Conservation (phyloP, 768 basidiomycete genomes). For the Pisolithus marmoratus region DNA sequence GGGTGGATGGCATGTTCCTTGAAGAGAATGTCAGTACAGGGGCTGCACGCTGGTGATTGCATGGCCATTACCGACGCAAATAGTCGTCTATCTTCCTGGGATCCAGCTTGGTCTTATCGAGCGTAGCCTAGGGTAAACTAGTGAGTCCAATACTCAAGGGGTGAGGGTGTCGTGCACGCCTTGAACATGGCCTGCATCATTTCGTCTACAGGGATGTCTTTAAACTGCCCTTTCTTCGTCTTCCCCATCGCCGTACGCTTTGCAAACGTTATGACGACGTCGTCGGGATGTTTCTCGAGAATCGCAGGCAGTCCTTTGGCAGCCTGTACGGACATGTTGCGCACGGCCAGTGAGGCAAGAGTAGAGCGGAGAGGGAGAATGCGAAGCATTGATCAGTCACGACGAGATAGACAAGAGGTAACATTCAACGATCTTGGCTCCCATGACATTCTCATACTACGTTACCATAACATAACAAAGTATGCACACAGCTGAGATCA, state of each 20-base stretch:
- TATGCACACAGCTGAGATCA: too few species aligned
- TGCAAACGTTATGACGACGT: slow-evolving; percentile 88
- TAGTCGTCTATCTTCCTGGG: slow-evolving; percentile 73
- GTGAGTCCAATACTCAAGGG: neutral
- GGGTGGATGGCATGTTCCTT: slow-evolving; percentile 80
- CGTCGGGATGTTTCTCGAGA: slow-evolving; percentile 67
- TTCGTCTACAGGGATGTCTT: slow-evolving; percentile 84
- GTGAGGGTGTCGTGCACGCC: slow-evolving; percentile 32
- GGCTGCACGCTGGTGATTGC: neutral
- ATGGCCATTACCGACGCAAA: slow-evolving; percentile 63
- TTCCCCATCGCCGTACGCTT: slow-evolving; percentile 85
- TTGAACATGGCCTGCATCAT: slow-evolving; percentile 78
- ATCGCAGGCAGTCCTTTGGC: slow-evolving; percentile 42
- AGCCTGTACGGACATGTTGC: slow-evolving; percentile 32
- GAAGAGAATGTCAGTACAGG: neutral
- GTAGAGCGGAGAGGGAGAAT: slow-evolving; percentile 7
- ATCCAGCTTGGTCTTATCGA: slow-evolving; percentile 61
- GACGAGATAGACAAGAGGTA: too few species aligned
- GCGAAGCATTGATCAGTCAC: slow-evolving; percentile 12
- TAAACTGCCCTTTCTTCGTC: slow-evolving; percentile 89
- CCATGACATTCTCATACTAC: too few species aligned
- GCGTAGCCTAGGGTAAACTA: slow-evolving; percentile 44
- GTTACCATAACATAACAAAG: too few species aligned
- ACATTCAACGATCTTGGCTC: too few species aligned
- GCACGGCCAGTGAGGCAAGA: slow-evolving; percentile 5